Conservation (phyloP, 768 basidiomycete species). For the Rhizopogon vinicolor region DNA sequence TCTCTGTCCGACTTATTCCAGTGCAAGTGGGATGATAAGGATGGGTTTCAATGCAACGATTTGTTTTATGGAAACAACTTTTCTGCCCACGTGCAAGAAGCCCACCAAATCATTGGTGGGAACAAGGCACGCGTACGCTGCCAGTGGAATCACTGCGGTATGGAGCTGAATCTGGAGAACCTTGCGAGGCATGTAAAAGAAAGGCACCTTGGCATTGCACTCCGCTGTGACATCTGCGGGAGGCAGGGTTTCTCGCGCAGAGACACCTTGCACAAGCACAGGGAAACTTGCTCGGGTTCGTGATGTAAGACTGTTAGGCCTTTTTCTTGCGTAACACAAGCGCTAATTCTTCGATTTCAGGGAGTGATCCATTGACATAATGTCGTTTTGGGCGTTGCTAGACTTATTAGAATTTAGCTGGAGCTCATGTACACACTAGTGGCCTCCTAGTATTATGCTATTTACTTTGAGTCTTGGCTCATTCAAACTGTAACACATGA, state of each 20-base stretch:
- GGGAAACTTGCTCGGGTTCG: constrained; percentile 1
- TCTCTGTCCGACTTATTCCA: not conserved
- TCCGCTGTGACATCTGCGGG: constrained; percentile 16
- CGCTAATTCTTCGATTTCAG: not conserved
- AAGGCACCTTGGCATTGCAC: constrained; percentile 12
- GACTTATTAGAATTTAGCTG: too few species aligned
- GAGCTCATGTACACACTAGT: too few species aligned
- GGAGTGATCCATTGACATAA: too few species aligned
- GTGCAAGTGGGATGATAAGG: too few species aligned
- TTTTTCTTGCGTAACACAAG: not conserved
- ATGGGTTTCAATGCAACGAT: too few species aligned
- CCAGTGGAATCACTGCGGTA: not conserved
- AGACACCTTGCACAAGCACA: constrained; percentile 16
- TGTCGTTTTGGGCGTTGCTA: too few species aligned
- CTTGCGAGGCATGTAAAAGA: constrained; percentile 19
- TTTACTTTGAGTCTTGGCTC: too few species aligned
- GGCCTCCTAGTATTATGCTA: too few species aligned
- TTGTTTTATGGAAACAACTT: not conserved
- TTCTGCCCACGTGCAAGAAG: not conserved
- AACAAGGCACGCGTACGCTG: not conserved
- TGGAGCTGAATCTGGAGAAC: not conserved
- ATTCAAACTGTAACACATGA: too few species aligned
- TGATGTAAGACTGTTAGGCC: not conserved
- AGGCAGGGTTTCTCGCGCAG: constrained; percentile 13
- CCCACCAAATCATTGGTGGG: not conserved